Base-by-base conservation (phyloP, 768 basidiomycete species). In the Sarcodon aspratus region DNA sequence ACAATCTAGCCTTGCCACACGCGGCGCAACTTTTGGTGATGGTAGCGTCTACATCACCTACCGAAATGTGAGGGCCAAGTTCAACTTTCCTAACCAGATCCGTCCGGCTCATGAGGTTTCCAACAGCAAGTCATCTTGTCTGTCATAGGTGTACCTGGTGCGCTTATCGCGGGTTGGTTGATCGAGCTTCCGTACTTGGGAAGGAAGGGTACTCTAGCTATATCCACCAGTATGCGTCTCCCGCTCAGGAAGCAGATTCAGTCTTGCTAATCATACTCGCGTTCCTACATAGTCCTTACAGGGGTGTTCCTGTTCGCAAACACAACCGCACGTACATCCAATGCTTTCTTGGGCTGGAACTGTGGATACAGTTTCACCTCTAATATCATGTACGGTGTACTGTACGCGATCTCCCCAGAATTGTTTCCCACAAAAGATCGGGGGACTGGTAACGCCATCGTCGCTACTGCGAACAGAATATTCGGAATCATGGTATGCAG, bases 31-130 rank as follows among this genome's bases (percentile, higher is more conserved):
- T 46, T 83, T 85, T 47, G 84, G 84, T 1, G 83, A 85, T 50
- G 73, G 78, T 0, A 82, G 80, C 4, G 61, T 78, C 3, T 77
- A 83, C 54, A 81, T 79, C 54, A 84, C 83, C 0, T 88, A 88
- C 54, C 76, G 85, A 15, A 87, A 87, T 50, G 80, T 80, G 55
- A 7, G 70, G 48, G 6, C 21, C 15, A 6, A 12, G 33, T 9
- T 15, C 31, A 44, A 5, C n/a, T 31, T 21, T 17, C 11, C 15
- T 34, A 45, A 32, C 37, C 31, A 17, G 9, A 31, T 50, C 11
- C 40, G 9, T 15, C 7, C 27, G 40, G 13, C 40, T 9, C 9
- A 27, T n/a, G 8, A 9, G 1, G 15, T 13, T 9, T 9, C 49
- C 9, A 33, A 32, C 33, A 76, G 74, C 70, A 75, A 69, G 71